A percentile compares a stretch with the other conserved stretches of the same genome.
Conservation (phyloP, 2,329 filamentous ascomycete species). For the Colletotrichum cereale region DNA sequence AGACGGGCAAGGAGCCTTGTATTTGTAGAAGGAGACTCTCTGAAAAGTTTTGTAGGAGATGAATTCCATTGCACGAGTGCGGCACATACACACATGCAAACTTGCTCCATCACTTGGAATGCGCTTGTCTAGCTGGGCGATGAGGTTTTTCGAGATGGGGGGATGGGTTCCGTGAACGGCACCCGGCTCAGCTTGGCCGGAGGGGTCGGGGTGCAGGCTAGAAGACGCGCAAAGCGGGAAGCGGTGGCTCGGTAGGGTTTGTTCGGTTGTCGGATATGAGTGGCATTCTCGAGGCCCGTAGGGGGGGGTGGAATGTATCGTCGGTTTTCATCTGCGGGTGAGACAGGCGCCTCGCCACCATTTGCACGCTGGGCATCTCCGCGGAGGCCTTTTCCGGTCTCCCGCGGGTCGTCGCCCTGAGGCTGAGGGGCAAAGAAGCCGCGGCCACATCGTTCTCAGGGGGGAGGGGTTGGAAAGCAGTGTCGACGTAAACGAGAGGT, state of each 20-base stretch:
- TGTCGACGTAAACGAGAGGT: no score
- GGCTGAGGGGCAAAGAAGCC: neutral
- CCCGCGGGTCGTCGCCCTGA: neutral
- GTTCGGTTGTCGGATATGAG: neutral
- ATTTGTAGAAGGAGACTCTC: conserved; percentile 33
- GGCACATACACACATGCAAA: neutral
- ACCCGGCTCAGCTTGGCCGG: no score
- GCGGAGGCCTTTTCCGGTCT: neutral
- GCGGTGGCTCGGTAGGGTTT: neutral
- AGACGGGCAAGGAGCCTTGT: conserved; percentile 17
- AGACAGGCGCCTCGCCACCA: neutral
- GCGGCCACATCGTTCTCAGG: neutral
- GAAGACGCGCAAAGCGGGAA: neutral
- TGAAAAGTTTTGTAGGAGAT: conserved; percentile 26
- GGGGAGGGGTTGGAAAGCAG: neutral
- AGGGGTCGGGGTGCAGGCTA: no score
- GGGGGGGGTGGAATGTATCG: neutral
- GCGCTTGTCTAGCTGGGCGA: conserved; percentile 11
- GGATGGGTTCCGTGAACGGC: neutral
- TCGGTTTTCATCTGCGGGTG: neutral
- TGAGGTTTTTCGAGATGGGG: neutral
- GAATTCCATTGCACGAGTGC: conserved; percentile 25
- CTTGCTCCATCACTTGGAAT: conserved; percentile 21
- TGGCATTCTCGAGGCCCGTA: neutral
- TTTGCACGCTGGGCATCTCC: neutral